Percentiles rank a stretch among this genome's conserved stretches.
Conservation (phyloP, 2,329 filamentous ascomycete genomes). For the Colletotrichum sansevieriae region DNA sequence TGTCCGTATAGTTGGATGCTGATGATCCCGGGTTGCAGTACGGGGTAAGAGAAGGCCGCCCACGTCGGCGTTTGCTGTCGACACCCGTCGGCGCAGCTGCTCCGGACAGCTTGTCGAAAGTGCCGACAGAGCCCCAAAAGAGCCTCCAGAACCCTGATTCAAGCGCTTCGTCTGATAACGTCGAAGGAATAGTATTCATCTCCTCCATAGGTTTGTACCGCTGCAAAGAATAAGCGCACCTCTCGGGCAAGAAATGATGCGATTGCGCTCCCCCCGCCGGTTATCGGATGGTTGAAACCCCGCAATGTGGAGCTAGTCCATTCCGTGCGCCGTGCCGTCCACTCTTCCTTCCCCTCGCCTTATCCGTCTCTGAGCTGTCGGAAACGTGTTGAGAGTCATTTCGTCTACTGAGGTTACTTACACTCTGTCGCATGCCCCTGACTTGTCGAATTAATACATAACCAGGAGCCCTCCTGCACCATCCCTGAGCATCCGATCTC, state of each 20-base stretch:
- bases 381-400: constrained; percentile 33
- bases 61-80: not conserved
- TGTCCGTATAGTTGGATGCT: not conserved
- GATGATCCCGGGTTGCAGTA: not conserved
- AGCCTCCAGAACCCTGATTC: no score
- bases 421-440: constrained; percentile 6
- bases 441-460: constrained; percentile 12
- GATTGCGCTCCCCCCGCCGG: constrained; percentile 31
- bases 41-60: constrained; percentile 27
- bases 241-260: constrained; percentile 29
- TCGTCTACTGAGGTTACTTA: constrained; percentile 7
- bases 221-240: not conserved
- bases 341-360: constrained; percentile 31
- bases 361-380: constrained; percentile 35
- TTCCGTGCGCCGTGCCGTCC: constrained; percentile 34
- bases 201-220: not conserved
- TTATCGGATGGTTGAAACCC: constrained; percentile 39
- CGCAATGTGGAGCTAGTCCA: constrained; percentile 34
- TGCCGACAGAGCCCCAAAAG: not conserved
- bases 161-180: no score
- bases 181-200: not conserved
- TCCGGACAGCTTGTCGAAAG: not conserved
- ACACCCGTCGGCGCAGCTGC: no score
- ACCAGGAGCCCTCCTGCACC: constrained; percentile 6
- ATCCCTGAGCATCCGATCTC: not conserved